phyloP scores from a whole-genome alignment of 306 rosid species.

The Quillaja saponaria region DNA sequence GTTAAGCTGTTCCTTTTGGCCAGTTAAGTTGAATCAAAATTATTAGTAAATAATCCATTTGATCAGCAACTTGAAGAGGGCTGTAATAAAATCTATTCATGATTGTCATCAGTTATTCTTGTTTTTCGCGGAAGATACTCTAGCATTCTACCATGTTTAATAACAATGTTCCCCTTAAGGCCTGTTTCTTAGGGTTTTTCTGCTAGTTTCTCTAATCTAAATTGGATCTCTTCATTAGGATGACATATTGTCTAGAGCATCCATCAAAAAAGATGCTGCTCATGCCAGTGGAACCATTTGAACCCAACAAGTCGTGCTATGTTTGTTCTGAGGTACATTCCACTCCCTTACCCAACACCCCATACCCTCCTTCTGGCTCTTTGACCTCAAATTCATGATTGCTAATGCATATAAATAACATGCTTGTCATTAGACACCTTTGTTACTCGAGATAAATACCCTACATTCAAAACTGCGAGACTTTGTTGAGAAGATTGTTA shows the following conservation, averaged over 20 bases:
- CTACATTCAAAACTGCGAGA: constrained; percentile 74
- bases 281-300: constrained; percentile 98
- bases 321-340: constrained; percentile 88
- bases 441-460: constrained; percentile 82
- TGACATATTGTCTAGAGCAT: constrained; percentile 94
- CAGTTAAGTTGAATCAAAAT: not conserved
- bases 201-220: constrained; percentile 14
- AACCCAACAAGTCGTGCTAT: constrained; percentile 87
- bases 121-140: too few species aligned
- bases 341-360: not conserved
- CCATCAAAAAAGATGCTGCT: constrained; percentile 85
- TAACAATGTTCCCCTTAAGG: too few species aligned
- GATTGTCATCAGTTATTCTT: too few species aligned
- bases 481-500: constrained; percentile 82
- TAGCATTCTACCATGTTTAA: too few species aligned
- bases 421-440: constrained; percentile 62
- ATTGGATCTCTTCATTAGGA: constrained; percentile 47
- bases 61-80: constrained; percentile 13
- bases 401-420: constrained; percentile 2
- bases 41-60: not conserved
- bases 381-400: constrained; percentile 13
- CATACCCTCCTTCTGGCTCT: not conserved
- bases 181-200: not conserved
- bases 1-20: constrained; percentile 16
- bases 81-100: not conserved